Conservation (phyloP, 2,329 filamentous ascomycete species). For the Monosporascus sp. region DNA sequence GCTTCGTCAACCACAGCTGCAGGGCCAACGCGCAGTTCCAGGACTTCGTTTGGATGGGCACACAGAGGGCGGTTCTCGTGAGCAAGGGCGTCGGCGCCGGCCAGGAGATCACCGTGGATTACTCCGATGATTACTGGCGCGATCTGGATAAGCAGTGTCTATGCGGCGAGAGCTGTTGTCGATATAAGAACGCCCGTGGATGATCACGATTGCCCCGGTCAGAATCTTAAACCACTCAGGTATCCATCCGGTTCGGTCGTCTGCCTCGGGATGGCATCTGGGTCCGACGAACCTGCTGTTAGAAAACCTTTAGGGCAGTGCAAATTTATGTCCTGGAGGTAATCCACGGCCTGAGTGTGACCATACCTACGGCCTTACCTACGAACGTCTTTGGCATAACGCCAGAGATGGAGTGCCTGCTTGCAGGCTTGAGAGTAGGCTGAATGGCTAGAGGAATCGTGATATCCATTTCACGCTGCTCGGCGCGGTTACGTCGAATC, state of each 20-base stretch:
- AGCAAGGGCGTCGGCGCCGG: slow-evolving; percentile 49
- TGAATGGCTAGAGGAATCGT: slow-evolving; percentile 22
- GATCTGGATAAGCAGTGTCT: slow-evolving; percentile 50
- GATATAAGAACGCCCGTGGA: slow-evolving; percentile 25
- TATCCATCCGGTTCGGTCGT: no score
- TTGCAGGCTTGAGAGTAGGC: slow-evolving; percentile 20
- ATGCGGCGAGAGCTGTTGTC: slow-evolving; percentile 47
- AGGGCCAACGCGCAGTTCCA: slow-evolving; percentile 52
- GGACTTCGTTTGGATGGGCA: slow-evolving; percentile 50
- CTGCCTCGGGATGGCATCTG: no score
- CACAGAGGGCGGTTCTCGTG: slow-evolving; percentile 49
- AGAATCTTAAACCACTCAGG: no score
- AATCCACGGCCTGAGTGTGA: slow-evolving; percentile 23
- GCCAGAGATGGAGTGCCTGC: slow-evolving; percentile 23
- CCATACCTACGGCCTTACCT: slow-evolving; percentile 18
- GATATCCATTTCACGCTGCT: slow-evolving; percentile 28
- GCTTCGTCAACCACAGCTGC: slow-evolving; percentile 56
- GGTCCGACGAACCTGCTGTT: no score
- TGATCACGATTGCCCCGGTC: no score
- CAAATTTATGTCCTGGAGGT: slow-evolving; percentile 30
- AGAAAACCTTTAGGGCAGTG: slow-evolving; percentile 6
- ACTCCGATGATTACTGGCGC: slow-evolving; percentile 53
- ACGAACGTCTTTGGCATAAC: slow-evolving; percentile 26
- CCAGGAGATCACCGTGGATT: slow-evolving; percentile 52
- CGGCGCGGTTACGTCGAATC: slow-evolving; percentile 16